These are phyloP conservation scores for Linum tenue DNA, from an alignment of 345 rosid genomes.

Conservation along the genomic window DNA sequence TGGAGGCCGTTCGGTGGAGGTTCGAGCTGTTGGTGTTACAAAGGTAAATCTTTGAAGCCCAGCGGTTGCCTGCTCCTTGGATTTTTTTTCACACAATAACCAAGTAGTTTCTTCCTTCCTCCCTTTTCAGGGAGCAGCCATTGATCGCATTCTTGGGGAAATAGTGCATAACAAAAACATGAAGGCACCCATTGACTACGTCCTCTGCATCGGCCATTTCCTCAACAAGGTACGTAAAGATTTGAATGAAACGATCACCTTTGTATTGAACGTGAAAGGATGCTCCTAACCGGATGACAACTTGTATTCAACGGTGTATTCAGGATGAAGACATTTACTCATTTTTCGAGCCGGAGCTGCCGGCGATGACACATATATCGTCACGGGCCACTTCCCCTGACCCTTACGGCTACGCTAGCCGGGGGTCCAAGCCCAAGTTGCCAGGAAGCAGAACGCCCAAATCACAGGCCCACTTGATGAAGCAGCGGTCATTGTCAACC, in stretches of 20 bases:
- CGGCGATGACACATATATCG: conserved; percentile 13
- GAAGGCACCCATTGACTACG: conserved; percentile 49
- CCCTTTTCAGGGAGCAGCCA: conserved; percentile 46
- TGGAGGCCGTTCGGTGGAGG: conserved; percentile 51
- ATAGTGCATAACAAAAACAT: conserved; percentile 35
- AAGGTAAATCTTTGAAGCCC: conserved; percentile 23
- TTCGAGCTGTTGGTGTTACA: conserved; percentile 52
- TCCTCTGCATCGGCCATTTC: conserved; percentile 51
- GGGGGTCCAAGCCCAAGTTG: conserved; percentile 6
- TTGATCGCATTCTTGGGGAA: conserved; percentile 50
- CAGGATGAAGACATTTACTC: conserved; percentile 55
- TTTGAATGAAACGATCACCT: background rate
- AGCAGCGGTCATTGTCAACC: conserved; percentile 5
- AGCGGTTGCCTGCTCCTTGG: background rate
- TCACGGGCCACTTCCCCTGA: conserved; percentile 12
- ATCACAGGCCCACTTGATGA: conserved; percentile 3
- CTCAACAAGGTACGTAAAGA: conserved; percentile 31
- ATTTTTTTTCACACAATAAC: conserved; percentile 4
- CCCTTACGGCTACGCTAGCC: background rate
- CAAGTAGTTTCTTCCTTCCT: background rate
- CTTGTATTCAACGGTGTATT: conserved; percentile 10
- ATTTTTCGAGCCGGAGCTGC: conserved; percentile 56
- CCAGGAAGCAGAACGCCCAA: background rate
- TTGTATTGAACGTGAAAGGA: background rate
- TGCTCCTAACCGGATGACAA: background rate